phyloP scores from a whole-genome alignment of 2,329 filamentous ascomycete species.

The Laburnicola sp. region DNA sequence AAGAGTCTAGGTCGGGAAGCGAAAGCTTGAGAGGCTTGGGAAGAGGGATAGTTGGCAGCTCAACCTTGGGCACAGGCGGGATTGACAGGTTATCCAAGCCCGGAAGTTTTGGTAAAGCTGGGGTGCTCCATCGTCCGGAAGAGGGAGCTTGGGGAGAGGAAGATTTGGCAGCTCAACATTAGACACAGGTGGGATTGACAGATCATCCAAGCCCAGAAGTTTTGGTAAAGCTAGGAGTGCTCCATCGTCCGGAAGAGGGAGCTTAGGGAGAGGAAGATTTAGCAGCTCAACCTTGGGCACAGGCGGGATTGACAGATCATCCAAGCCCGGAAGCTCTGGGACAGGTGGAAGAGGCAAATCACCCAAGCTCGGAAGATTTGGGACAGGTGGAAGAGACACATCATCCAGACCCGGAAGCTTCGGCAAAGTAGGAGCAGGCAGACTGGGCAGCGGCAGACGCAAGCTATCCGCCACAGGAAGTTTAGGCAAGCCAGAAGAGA shows the following conservation, averaged over 20 bases:
- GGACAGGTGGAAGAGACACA: too few species aligned
- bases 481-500: neutral
- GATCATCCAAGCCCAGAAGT: neutral
- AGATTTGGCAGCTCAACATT: neutral
- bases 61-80: neutral
- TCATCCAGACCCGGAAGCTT: neutral
- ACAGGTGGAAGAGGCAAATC: neutral
- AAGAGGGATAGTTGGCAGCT: neutral
- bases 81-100: neutral
- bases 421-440: conserved; percentile 20
- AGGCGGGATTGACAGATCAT: too few species aligned
- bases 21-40: too few species aligned
- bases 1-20: too few species aligned
- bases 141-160: neutral
- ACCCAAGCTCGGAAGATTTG: neutral
- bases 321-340: neutral
- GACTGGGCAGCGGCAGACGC: conserved; percentile 22
- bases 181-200: too few species aligned
- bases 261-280: neutral
- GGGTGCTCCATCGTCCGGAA: neutral
- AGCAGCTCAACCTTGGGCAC: neutral
- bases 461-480: neutral
- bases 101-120: neutral
- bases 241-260: neutral
- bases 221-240: neutral